A percentile compares a stretch with the other conserved stretches of the same genome.
Evolutionary conservation across 257 asterid species (phyloP).

Genomic region (Petunia secreta): DNA sequence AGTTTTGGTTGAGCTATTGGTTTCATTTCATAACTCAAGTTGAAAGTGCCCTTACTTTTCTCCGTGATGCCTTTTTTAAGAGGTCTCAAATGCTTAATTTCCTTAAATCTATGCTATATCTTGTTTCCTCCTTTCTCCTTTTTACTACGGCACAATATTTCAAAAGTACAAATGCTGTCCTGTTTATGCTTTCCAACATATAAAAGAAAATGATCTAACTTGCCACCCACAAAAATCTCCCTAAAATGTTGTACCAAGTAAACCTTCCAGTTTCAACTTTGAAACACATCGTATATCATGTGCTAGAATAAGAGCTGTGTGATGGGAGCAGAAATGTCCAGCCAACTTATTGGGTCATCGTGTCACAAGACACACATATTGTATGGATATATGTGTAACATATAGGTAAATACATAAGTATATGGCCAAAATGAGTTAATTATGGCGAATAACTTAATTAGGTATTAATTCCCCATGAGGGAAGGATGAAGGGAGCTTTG

Average conservation of each 20-base stretch:
- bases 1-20: neutral
- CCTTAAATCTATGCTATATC: neutral
- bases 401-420: too few species aligned
- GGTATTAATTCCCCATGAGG: too few species aligned
- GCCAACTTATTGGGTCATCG: neutral
- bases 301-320: neutral
- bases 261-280: conserved; percentile 2
- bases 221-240: neutral
- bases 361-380: too few species aligned
- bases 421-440: too few species aligned
- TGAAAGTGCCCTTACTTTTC: neutral
- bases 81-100: neutral
- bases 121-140: neutral
- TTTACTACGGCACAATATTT: neutral
- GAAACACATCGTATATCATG: conserved; percentile 1
- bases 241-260: neutral
- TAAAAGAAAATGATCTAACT: conserved; percentile 11
- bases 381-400: too few species aligned
- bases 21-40: neutral
- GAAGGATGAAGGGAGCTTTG: too few species aligned
- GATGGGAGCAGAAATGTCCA: neutral
- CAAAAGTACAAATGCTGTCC: neutral
- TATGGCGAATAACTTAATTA: too few species aligned
- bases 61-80: neutral
- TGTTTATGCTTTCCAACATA: conserved; percentile 15